These are phyloP conservation scores for Saccharomyces eubayanus DNA, from an alignment of 805 yeast species.

Conservation along the genomic window DNA sequence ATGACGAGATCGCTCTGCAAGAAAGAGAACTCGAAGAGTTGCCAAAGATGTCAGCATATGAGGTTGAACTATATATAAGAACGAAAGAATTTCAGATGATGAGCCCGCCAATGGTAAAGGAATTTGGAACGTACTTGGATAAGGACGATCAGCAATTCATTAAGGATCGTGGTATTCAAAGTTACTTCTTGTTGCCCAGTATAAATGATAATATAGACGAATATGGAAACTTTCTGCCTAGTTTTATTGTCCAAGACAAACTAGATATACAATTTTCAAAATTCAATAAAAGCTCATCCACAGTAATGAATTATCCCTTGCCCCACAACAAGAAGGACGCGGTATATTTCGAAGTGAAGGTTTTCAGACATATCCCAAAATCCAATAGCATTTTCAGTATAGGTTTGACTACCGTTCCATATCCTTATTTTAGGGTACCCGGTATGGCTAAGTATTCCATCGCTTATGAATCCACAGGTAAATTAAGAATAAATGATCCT, in stretches of 20 bases:
- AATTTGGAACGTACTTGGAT: conserved; percentile 26
- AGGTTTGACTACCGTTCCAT: conserved; percentile 65
- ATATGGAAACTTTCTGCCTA: conserved; percentile 29
- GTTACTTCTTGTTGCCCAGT: conserved; percentile 29
- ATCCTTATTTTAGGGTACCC: conserved; percentile 67
- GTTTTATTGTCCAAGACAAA: conserved; percentile 30
- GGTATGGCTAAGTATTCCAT: conserved; percentile 64
- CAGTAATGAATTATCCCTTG: conserved; percentile 32
- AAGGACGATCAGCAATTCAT: conserved; percentile 22
- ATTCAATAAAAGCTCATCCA: conserved; percentile 26
- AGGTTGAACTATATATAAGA: conserved; percentile 26
- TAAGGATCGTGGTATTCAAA: conserved; percentile 31
- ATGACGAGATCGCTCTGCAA: conserved; percentile 19
- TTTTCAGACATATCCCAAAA: conserved; percentile 31
- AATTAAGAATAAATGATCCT: conserved; percentile 58
- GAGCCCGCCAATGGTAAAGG: conserved; percentile 26
- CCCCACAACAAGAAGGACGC: conserved; percentile 48
- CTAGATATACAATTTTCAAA: conserved; percentile 28
- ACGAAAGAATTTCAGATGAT: conserved; percentile 25
- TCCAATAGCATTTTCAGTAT: conserved; percentile 48
- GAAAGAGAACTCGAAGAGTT: conserved; percentile 22
- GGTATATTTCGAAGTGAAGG: conserved; percentile 59
- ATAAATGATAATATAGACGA: conserved; percentile 30
- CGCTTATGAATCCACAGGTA: conserved; percentile 67
- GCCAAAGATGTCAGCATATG: conserved; percentile 26